These are phyloP conservation scores for Candida bentonensis DNA, from an alignment of 805 yeast species.

Conservation along the genomic window DNA sequence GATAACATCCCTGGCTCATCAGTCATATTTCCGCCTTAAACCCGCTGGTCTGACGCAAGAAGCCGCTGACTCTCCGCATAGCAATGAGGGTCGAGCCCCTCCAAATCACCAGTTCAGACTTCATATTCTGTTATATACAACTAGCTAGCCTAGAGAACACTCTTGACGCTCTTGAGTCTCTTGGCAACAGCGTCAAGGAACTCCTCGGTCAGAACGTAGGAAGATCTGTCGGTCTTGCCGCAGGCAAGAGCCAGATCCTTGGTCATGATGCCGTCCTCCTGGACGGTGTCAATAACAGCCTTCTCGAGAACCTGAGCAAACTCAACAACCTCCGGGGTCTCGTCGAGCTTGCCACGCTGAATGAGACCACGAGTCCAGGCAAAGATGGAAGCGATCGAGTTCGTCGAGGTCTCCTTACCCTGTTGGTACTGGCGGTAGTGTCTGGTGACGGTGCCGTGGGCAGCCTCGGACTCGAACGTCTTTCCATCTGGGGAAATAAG, in stretches of 20 bases:
- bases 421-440: conserved; percentile 92
- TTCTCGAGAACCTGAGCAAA: conserved; percentile 70
- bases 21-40: too few species aligned
- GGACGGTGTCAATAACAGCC: conserved; percentile 79
- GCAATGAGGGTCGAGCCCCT: too few species aligned
- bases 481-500: conserved; percentile 93
- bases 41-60: too few species aligned
- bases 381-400: conserved; percentile 91
- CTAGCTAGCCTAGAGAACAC: too few species aligned
- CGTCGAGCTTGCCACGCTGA: conserved; percentile 84
- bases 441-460: conserved; percentile 98
- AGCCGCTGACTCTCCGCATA: too few species aligned
- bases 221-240: conserved; percentile 70
- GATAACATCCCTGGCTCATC: too few species aligned
- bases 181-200: conserved; percentile 70
- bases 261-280: conserved; percentile 78
- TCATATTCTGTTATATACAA: too few species aligned
- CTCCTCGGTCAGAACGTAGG: conserved; percentile 85
- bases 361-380: conserved; percentile 94
- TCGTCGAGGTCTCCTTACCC: conserved; percentile 94
- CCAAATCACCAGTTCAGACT: too few species aligned
- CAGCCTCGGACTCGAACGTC: conserved; percentile 93
- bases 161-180: conserved; percentile 41
- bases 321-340: conserved; percentile 68
- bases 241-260: conserved; percentile 86